These are phyloP conservation scores for Eutypa lata DNA, from an alignment of 2,329 filamentous ascomycete genomes.

Conservation along the genomic window DNA sequence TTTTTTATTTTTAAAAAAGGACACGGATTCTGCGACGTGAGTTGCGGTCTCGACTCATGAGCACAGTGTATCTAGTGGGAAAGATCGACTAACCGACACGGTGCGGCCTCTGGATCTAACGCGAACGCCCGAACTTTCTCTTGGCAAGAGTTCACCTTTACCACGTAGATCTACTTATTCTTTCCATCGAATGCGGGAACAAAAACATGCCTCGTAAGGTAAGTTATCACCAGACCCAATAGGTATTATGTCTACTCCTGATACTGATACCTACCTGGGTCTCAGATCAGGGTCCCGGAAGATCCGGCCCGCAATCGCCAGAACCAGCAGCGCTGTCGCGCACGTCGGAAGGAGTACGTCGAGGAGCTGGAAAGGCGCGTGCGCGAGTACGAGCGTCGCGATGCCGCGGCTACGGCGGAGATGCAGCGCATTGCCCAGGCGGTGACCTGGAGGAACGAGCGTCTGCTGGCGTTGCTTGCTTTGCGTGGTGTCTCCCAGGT, in stretches of 20 bases:
- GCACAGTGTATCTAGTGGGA: too few relatives aligned
- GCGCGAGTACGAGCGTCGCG: conserved; percentile 44
- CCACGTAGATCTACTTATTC: too few relatives aligned
- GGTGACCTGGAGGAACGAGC: conserved; percentile 46
- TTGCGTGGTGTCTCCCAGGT: conserved; percentile 35
- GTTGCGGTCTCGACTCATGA: too few relatives aligned
- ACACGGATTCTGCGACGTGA: too few relatives aligned
- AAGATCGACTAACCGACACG: too few relatives aligned
- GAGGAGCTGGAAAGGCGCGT: conserved; percentile 44
- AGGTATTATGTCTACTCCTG: too few relatives aligned
- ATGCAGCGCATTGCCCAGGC: conserved; percentile 52
- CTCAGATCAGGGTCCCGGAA: conserved; percentile 16
- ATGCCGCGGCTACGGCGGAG: conserved; percentile 46
- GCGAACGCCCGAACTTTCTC: too few relatives aligned
- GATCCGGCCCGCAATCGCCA: conserved; percentile 33
- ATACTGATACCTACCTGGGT: not conserved
- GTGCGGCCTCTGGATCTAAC: too few relatives aligned
- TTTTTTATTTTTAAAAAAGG: too few relatives aligned
- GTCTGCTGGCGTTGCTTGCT: conserved; percentile 40
- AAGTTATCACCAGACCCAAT: not conserved
- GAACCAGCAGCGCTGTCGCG: conserved; percentile 52
- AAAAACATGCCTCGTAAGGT: conserved; percentile 5
- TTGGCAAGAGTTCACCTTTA: not conserved
- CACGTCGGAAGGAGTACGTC: conserved; percentile 48
- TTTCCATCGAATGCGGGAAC: not conserved